A percentile compares a stretch with the other conserved stretches of the same genome.
Evolutionary conservation across 305 asterid species (phyloP).

Genomic region (Striga hermonthica): DNA sequence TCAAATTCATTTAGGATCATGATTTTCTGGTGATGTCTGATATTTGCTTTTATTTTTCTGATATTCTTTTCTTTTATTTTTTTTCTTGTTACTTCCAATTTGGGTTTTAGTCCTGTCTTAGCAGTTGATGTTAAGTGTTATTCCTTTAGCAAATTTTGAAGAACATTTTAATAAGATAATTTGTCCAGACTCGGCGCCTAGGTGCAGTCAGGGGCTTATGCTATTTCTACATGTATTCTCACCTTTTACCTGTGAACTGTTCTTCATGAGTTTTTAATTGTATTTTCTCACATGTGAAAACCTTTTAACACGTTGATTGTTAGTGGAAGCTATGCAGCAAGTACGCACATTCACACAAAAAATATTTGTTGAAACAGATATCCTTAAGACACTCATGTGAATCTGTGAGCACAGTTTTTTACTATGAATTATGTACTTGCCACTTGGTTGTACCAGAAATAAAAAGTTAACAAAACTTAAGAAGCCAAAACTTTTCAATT

Average conservation of each 20-base stretch:
- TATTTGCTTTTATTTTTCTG: neutral
- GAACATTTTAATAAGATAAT: neutral
- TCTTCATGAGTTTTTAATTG: neutral
- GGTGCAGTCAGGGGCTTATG: constrained; percentile 2
- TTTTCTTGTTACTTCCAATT: no score
- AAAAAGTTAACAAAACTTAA: neutral
- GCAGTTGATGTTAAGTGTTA: constrained; percentile 1
- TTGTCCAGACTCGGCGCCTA: constrained; percentile 11
- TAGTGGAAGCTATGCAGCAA: neutral
- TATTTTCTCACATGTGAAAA: neutral
- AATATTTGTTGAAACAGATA: neutral
- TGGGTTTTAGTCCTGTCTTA: neutral
- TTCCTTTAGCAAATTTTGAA: neutral
- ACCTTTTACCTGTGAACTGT: neutral
- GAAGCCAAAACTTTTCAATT: neutral
- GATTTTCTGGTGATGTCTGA: neutral
- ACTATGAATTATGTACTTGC: constrained; percentile 2
- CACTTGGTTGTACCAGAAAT: neutral
- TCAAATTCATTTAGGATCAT: constrained; percentile 14
- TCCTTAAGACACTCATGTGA: constrained; percentile 14
- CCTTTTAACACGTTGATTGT: neutral
- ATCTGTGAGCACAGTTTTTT: constrained; percentile 1
- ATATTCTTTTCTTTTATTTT: neutral
- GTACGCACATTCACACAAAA: neutral
- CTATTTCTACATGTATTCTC: constrained; percentile 1